Evolutionary conservation across 345 rosid species (phyloP), one percentile per base, ranked within the genome.

Genomic region (Schrenkiella parvula): DNA sequence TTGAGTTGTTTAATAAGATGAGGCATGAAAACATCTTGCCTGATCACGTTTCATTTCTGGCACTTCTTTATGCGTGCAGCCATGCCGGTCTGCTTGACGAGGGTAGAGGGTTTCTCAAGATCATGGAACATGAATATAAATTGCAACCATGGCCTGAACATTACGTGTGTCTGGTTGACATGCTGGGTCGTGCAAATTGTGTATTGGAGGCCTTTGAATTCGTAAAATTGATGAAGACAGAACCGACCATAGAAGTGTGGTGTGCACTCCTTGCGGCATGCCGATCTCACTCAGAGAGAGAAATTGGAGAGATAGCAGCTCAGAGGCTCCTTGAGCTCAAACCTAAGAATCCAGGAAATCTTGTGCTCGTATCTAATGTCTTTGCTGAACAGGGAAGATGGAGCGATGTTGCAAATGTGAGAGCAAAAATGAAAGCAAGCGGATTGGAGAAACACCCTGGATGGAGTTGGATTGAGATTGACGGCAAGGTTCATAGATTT

Each of bases 71-170:
- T 81, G 92, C 96, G 10, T 90, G 98, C 78, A 90, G 96, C 68
- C 97, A 89, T 80, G 84, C 93, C 46, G 93, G 97, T 77, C 69
- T 90, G 74, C 78, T 81, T 23, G 56, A 76, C 64, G 97, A 90
- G 82, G 96, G 93, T 28, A 84, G 81, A 83, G 70, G 66, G 43
- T 66, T 84, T 56, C 73, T 87, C 66, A 79, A 84, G 64, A 73
- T 79, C 44, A 93, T 93, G 97, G 83, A 78, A 81, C 39, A 37
- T 59, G 74, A 86, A 43, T 86, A 83, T 83, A 71, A 82, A 21
- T 77, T 89, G 81, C 86, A 84, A 79, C 95, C 98, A 64, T 90
- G 97, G 96, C 89, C 90, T 44, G 91, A 91, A 58, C 96, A 93
- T 70, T 86, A 80, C 75, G 89, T 86, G 55, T 87, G 95, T 73